Evolutionary conservation across 495 filamentous ascomycete genomes (phyloP), one percentile per base, ranked within the genome.

Genomic region (Aspergillus cristatus): DNA sequence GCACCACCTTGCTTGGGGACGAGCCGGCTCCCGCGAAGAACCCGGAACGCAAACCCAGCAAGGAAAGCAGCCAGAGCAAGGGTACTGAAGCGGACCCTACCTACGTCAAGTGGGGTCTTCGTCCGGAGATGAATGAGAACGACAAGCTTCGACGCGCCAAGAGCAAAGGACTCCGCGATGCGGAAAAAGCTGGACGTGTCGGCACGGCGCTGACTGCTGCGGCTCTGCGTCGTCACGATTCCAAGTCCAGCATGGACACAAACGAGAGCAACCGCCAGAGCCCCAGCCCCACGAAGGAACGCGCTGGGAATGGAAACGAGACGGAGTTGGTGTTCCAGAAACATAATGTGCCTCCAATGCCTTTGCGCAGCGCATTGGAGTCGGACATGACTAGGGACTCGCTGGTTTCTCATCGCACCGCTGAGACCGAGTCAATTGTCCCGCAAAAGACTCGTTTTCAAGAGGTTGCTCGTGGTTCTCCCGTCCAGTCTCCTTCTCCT

Each of bases 311-410:
- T 46, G 47, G 74, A 40, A 73, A 78, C 37, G 71, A 68, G 58
- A 78, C 54, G 46, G 81, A 67, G 65, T 74, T 63, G 51, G 76
- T 64, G 54, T 82, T 64, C 65, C 67, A 62, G 60, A 81, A 60
- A 60, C 70, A 75, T 42, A 72, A 72, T 32, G 62, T 75, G n/a
- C 78, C 86, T 10, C 84, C 81, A 1, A 83, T 95, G 80, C 89
- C 88, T 2, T 71, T 93, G 52, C 78, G 77, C 54, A 93, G 88
- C 56, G 84, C 85, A 30, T 74, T 93, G 18, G 74, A 83, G 20
- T 93, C 88, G 0, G 87, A 94, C 17, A 55, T 95, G 34, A 97
- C 91, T 2, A 73, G 91, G 53, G 79, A 82, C 25, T 97, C 93
- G 0, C 84, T 98, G 40, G 67, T 94, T 8, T 89, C 91, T 4